Evolutionary conservation across 441 rosid species (phyloP).

Genomic region (Euphorbia corollata): DNA sequence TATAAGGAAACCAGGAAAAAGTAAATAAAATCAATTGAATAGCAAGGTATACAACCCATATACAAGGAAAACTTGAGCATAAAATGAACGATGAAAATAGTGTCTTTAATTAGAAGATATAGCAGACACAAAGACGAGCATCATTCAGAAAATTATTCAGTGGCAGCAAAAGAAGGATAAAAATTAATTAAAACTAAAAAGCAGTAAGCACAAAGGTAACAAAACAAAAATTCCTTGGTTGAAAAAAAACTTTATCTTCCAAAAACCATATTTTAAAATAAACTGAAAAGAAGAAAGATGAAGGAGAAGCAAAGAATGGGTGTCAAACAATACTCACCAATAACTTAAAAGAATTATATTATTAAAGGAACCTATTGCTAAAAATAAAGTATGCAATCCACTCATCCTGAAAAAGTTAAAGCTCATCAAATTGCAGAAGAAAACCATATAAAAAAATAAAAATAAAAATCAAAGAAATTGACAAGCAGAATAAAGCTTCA

Average conservation of each 20-base stretch:
- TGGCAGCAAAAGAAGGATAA: background rate
- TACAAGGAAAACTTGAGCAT: background rate
- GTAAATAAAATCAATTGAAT: background rate
- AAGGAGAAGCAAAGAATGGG: constrained; percentile 15
- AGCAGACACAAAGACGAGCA: background rate
- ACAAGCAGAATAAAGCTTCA: background rate
- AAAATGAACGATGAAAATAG: background rate
- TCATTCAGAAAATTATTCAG: background rate
- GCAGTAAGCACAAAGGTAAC: constrained; percentile 14
- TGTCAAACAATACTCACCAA: constrained; percentile 28
- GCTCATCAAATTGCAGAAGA: constrained; percentile 1
- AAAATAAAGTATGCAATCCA: constrained; percentile 20
- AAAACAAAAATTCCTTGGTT: background rate
- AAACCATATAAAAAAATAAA: background rate
- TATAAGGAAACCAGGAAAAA: constrained; percentile 17
- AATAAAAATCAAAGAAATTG: background rate
- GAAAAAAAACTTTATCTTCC: background rate
- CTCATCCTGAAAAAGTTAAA: constrained; percentile 19
- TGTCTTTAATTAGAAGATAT: constrained; percentile 8
- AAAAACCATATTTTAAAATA: constrained; percentile 3
- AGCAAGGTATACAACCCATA: constrained; percentile 6
- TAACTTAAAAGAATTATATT: constrained; percentile 21
- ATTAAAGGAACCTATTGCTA: constrained; percentile 18
- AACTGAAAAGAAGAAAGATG: constrained; percentile 7
- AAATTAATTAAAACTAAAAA: constrained; percentile 8